These are phyloP conservation scores for Kitagawia praeruptora DNA, from an alignment of 129 eudicot species.

Conservation along the genomic window DNA sequence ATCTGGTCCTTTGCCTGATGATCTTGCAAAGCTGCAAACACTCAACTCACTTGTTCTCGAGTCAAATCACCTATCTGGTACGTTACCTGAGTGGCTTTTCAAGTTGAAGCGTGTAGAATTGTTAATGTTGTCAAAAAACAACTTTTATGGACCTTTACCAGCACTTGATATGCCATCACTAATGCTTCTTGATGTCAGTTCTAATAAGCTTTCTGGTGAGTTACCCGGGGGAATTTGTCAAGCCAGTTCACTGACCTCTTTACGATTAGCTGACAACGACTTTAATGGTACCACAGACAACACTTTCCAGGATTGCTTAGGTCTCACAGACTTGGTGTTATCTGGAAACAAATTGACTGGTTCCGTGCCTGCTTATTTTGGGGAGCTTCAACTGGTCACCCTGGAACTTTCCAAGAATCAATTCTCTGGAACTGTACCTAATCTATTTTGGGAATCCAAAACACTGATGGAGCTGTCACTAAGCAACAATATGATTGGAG, in stretches of 20 bases:
- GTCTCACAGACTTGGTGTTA: conserved; percentile 54
- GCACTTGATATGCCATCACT: conserved; percentile 47
- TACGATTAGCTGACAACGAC: conserved; percentile 49
- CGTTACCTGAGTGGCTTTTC: conserved; percentile 64
- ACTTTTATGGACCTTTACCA: conserved; percentile 52
- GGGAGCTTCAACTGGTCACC: conserved; percentile 57
- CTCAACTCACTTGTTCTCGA: conserved; percentile 46
- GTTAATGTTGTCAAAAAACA: conserved; percentile 44
- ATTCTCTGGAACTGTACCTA: conserved; percentile 58
- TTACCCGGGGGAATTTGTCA: conserved; percentile 47
- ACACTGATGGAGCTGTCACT: conserved; percentile 70
- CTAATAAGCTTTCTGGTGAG: conserved; percentile 67
- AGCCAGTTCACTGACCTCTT: conserved; percentile 22
- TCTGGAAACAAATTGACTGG: conserved; percentile 65
- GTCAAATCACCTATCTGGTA: conserved; percentile 60
- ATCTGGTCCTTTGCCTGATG: conserved; percentile 58
- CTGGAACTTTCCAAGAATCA: conserved; percentile 64
- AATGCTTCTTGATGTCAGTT: conserved; percentile 40
- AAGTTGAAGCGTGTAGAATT: conserved; percentile 56
- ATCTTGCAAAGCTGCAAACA: conserved; percentile 49
- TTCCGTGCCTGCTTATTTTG: conserved; percentile 63
- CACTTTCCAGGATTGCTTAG: conserved; percentile 49
- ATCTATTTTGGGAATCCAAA: conserved; percentile 63
- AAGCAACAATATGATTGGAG: conserved; percentile 55
- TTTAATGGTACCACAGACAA: conserved; percentile 54